Conservation (phyloP, 75 land plant genomes). For the Chamaecyparis obtusa region DNA sequence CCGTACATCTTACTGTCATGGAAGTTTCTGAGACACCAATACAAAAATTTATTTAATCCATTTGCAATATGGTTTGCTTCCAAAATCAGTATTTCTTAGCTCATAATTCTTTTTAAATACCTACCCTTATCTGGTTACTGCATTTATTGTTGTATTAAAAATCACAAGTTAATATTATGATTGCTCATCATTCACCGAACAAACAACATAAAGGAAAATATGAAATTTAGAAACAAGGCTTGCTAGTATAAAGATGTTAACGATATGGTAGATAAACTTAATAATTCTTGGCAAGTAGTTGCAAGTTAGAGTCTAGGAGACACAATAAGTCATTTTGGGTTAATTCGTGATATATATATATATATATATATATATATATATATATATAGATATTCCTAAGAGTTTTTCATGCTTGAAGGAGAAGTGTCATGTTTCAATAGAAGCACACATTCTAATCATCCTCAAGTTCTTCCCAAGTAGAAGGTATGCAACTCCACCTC, state of each 20-base stretch:
- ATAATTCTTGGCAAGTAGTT: not conserved
- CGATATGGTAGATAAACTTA: not conserved
- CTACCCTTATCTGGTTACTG: not conserved
- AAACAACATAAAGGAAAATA: not conserved
- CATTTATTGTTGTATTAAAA: not conserved
- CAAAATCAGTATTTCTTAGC: not conserved
- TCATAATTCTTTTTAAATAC: not conserved
- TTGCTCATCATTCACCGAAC: not conserved
- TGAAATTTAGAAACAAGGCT: not conserved
- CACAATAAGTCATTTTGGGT: not conserved
- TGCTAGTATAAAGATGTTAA: not conserved
- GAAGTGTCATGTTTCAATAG: too few relatives aligned
- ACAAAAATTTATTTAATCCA: not conserved
- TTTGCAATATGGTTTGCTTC: not conserved
- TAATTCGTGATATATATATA: not conserved
- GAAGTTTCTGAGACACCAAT: not conserved
- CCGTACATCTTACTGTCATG: slow-evolving; percentile 5
- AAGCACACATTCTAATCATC: too few relatives aligned
- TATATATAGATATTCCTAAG: not conserved
- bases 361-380: not conserved
- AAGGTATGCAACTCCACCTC: too few relatives aligned
- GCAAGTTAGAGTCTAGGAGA: not conserved
- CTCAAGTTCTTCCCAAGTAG: too few relatives aligned
- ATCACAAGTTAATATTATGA: not conserved
- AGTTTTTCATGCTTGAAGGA: not conserved